Percentiles rank a stretch among this genome's conserved stretches.
Evolutionary conservation across 306 rosid species (phyloP).

Genomic region (Vigna unguiculata): DNA sequence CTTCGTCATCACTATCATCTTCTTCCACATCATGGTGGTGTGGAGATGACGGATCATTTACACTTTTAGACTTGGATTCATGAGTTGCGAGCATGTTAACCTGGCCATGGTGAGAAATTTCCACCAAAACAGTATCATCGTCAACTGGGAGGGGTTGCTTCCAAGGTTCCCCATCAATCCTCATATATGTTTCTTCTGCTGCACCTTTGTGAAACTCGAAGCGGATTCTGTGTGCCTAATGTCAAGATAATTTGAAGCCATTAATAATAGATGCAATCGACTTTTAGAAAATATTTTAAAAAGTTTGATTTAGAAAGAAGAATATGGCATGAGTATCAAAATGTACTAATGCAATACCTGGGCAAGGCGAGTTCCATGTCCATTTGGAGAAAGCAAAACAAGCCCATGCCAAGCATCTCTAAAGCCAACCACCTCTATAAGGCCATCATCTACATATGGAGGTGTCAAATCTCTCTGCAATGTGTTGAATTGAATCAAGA

Average conservation of each 20-base stretch:
- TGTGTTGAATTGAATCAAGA: constrained; percentile 42
- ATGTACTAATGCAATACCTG: constrained; percentile 61
- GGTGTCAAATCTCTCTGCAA: constrained; percentile 74
- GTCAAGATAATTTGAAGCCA: constrained; percentile 37
- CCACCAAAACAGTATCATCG: constrained; percentile 81
- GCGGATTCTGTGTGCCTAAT: constrained; percentile 75
- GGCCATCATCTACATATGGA: constrained; percentile 95
- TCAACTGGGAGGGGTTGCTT: constrained; percentile 90
- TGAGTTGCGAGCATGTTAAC: constrained; percentile 90
- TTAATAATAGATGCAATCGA: constrained; percentile 21
- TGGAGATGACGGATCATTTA: constrained; percentile 57
- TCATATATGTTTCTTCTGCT: constrained; percentile 79
- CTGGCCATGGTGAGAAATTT: constrained; percentile 90
- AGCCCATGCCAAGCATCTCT: constrained; percentile 99
- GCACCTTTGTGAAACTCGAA: constrained; percentile 87
- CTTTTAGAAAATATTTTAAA: constrained; percentile 1
- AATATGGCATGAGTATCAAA: constrained; percentile 15
- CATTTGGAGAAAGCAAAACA: constrained; percentile 86
- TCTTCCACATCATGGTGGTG: constrained; percentile 53
- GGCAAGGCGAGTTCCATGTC: constrained; percentile 99
- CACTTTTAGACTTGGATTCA: constrained; percentile 67
- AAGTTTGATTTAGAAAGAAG: constrained; percentile 24
- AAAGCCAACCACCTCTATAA: constrained; percentile 90
- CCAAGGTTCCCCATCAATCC: constrained; percentile 99
- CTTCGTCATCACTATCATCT: constrained; percentile 62